These are phyloP conservation scores for Nicotiana noctiflora DNA, from an alignment of 257 asterid genomes.

Conservation along the genomic window DNA sequence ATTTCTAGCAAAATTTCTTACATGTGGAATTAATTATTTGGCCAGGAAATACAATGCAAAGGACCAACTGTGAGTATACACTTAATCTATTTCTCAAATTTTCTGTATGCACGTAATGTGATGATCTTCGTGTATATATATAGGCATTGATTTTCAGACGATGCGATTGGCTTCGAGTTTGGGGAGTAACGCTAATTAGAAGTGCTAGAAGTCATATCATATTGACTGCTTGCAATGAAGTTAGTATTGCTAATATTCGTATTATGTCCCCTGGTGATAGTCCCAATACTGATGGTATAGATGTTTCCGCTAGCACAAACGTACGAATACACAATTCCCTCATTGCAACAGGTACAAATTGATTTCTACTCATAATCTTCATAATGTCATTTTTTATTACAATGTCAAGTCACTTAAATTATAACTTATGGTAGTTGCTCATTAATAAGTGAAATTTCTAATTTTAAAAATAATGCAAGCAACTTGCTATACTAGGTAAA, in stretches of 20 bases:
- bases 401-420: background rate
- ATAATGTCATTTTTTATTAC: background rate
- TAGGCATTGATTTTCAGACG: conserved; percentile 51
- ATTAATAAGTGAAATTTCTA: background rate
- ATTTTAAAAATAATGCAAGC: background rate
- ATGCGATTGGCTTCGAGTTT: conserved; percentile 37
- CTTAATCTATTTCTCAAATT: background rate
- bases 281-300: conserved; percentile 66
- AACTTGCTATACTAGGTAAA: background rate
- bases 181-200: conserved; percentile 37
- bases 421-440: background rate
- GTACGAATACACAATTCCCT: conserved; percentile 31
- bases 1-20: background rate
- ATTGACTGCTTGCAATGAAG: conserved; percentile 33
- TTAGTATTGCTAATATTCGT: conserved; percentile 30
- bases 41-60: conserved; percentile 43
- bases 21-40: background rate
- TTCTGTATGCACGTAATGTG: background rate
- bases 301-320: conserved; percentile 33
- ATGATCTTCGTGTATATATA: background rate
- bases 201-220: conserved; percentile 52
- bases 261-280: conserved; percentile 48
- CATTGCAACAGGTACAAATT: conserved; percentile 45
- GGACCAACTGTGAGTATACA: conserved; percentile 31
- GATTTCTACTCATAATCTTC: background rate